Base-by-base conservation (phyloP, 176 grass and related monocot genomes). In the Juncus effusus region DNA sequence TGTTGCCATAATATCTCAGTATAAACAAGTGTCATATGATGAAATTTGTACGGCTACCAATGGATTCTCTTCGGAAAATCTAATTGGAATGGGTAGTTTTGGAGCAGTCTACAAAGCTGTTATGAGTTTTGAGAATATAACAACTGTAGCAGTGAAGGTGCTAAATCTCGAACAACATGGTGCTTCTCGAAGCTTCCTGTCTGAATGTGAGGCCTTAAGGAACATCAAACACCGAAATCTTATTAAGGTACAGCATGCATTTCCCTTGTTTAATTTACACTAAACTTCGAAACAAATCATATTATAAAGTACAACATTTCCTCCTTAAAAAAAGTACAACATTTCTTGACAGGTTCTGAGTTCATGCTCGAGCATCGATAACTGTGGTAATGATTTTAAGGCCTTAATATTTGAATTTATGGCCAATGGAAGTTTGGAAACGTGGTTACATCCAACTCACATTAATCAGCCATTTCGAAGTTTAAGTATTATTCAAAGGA, bases 71-170 rank as follows among this genome's bases (percentile, higher is more conserved):
- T 19, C 13, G 3, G 13, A 3, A 14, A 84, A 79, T 64, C 10
- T 84, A 13, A 40, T 61, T 38, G 59, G 59, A 61, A 61, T 4
- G 19, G 59, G 59, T 61, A 39, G 65, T 13, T 83, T 77, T 52
- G 67, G 80, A 66, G 40, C 80, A 47, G 80, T 83, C 5, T 83
- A 83, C 44, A 83, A 73, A 77, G 80, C 55, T 39, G 53, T 6
- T 11, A 71, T 83, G 40, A 63, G 7, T 36, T 56, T 59, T 40
- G 72, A 61, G 0, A 79, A 67, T 60, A 11, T 42, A 0, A 40
- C 14, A 6, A 67, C 28, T 2, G 73, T 80, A 49, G 77, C 77
- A 14, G 73, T 85, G n/a, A 85, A 85, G 69, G 82, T 85, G 10
- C 42, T 85, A 51, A 66, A 85, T 36, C 82, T 85, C 70, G 44